Evolutionary conservation across 2,329 filamentous ascomycete genomes (phyloP).

Genomic region (Metarhizium rileyi): DNA sequence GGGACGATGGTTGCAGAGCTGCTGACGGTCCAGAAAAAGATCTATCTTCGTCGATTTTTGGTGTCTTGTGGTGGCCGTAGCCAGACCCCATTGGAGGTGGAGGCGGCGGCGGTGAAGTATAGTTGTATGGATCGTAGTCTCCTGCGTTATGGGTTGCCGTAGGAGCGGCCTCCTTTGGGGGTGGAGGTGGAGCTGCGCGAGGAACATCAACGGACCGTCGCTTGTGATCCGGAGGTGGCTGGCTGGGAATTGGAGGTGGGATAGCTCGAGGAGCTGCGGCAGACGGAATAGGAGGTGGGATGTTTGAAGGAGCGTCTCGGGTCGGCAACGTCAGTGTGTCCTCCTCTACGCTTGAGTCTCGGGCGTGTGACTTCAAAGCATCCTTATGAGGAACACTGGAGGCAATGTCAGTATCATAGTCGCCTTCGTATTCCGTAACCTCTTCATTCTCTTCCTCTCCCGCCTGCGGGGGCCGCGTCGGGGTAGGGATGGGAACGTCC

Average conservation of each 20-base stretch:
- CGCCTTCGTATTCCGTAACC: conserved; percentile 89
- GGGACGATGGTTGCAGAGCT: conserved; percentile 28
- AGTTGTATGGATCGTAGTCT: conserved; percentile 61
- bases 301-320: conserved; percentile 31
- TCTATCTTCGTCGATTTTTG: conserved; percentile 33
- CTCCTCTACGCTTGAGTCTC: conserved; percentile 68
- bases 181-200: conserved; percentile 57
- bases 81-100: conserved; percentile 14
- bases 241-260: conserved; percentile 56
- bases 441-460: conserved; percentile 65
- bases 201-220: conserved; percentile 63
- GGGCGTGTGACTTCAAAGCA: conserved; percentile 71
- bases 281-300: conserved; percentile 48
- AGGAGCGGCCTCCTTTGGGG: conserved; percentile 17
- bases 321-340: conserved; percentile 50
- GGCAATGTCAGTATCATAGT: conserved; percentile 95
- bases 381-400: conserved; percentile 92
- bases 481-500: conserved; percentile 37
- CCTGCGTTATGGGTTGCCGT: conserved; percentile 38
- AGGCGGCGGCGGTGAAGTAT: conserved; percentile 27
- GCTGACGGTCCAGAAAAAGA: conserved; percentile 40
- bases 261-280: conserved; percentile 45
- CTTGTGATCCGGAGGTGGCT: conserved; percentile 42
- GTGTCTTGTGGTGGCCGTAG: conserved; percentile 23
- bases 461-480: conserved; percentile 31